Evolutionary conservation across 2,329 filamentous ascomycete species (phyloP).

Genomic region (Cladophialophora psammophila): DNA sequence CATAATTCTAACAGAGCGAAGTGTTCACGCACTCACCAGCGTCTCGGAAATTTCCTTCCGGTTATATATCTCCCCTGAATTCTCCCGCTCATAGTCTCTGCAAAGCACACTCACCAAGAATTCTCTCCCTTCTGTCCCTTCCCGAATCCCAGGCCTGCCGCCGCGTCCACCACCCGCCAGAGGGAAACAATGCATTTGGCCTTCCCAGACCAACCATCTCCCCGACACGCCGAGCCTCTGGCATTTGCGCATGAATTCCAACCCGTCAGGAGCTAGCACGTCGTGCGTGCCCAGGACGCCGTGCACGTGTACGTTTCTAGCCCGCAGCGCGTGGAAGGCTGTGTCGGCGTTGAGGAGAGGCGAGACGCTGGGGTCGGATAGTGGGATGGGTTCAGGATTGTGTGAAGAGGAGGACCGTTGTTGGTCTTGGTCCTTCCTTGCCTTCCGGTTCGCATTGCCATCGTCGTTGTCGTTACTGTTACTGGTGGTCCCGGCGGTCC

Average conservation of each 20-base stretch:
- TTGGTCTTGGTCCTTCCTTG: too few species aligned
- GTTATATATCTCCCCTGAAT: neutral
- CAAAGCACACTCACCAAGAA: conserved; percentile 43
- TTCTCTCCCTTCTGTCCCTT: conserved; percentile 55
- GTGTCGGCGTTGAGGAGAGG: conserved; percentile 51
- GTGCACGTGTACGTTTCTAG: conserved; percentile 56
- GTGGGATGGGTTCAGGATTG: neutral
- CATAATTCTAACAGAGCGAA: neutral
- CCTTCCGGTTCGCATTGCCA: neutral
- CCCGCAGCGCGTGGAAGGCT: conserved; percentile 50
- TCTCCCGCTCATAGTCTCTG: conserved; percentile 17
- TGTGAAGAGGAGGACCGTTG: neutral
- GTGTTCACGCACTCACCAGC: neutral
- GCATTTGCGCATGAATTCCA: conserved; percentile 58
- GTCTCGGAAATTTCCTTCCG: neutral
- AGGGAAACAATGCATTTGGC: conserved; percentile 68
- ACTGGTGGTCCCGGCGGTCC: neutral
- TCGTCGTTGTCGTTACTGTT: neutral
- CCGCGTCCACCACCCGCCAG: conserved; percentile 55
- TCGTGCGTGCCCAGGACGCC: conserved; percentile 62
- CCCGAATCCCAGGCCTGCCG: conserved; percentile 56
- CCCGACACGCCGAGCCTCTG: conserved; percentile 55
- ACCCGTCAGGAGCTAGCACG: conserved; percentile 61
- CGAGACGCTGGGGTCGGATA: conserved; percentile 55
- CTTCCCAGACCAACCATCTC: conserved; percentile 66